Percentiles rank a stretch among this genome's conserved stretches.
phyloP scores from a whole-genome alignment of 345 rosid species.

The Brassica incana region DNA sequence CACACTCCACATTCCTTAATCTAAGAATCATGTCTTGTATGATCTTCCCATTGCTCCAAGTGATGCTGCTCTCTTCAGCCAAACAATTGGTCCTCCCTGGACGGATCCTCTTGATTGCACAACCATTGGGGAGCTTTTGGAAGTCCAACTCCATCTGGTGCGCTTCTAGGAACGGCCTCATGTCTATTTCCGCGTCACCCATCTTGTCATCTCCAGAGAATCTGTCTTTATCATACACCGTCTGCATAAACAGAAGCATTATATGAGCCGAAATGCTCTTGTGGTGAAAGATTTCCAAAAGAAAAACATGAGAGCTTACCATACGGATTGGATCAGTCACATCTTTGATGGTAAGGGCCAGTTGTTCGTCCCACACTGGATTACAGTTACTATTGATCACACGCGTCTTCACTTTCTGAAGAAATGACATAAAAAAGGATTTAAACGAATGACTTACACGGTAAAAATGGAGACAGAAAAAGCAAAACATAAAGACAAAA shows the following conservation, averaged over 20 bases:
- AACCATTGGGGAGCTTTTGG: slow-evolving; percentile 55
- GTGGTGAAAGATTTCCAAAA: neutral
- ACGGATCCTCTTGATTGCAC: slow-evolving; percentile 54
- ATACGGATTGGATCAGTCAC: slow-evolving; percentile 52
- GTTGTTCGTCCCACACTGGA: slow-evolving; percentile 82
- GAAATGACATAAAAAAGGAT: neutral
- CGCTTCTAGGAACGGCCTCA: slow-evolving; percentile 57
- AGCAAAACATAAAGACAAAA: neutral
- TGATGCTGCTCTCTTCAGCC: slow-evolving; percentile 58
- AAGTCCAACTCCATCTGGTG: slow-evolving; percentile 49
- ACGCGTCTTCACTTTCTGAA: slow-evolving; percentile 73
- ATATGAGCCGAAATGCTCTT: slow-evolving; percentile 11
- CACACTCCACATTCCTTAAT: slow-evolving; percentile 59
- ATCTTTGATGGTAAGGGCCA: slow-evolving; percentile 64
- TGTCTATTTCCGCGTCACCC: slow-evolving; percentile 18
- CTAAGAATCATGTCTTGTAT: slow-evolving; percentile 61
- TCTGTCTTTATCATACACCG: slow-evolving; percentile 78
- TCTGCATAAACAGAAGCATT: slow-evolving; percentile 43
- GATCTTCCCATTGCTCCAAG: slow-evolving; percentile 53
- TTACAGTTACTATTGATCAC: slow-evolving; percentile 67
- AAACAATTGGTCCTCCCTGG: slow-evolving; percentile 58
- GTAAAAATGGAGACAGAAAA: slow-evolving; percentile 5
- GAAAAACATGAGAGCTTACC: slow-evolving; percentile 35
- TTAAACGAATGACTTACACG: neutral
- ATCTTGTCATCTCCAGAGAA: slow-evolving; percentile 62